Evolutionary conservation across 805 yeast species (phyloP).

Genomic region (Nakazawaea anatomiae): DNA sequence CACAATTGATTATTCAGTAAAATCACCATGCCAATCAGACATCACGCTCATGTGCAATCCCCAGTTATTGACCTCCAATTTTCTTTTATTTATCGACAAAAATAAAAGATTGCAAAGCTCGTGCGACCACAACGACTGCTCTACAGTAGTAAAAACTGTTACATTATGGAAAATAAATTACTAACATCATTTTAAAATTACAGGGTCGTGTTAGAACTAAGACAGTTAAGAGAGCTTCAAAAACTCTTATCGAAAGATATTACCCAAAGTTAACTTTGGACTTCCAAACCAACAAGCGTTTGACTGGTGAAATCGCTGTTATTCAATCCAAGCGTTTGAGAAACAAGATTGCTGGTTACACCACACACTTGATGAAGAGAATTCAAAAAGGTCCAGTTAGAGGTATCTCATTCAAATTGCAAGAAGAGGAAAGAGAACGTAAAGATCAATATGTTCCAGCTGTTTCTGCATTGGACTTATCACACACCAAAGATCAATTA

Average conservation of each 20-base stretch:
- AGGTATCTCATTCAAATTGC: conserved; percentile 99
- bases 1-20: too few relatives aligned
- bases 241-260: conserved; percentile 98
- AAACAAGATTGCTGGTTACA: conserved; percentile 99
- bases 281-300: conserved; percentile 99
- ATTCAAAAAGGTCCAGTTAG: conserved; percentile 99
- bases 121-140: too few relatives aligned
- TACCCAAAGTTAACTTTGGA: conserved; percentile 99
- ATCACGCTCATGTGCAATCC: too few relatives aligned
- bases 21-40: too few relatives aligned
- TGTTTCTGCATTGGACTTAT: conserved; percentile 98
- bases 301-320: conserved; percentile 96
- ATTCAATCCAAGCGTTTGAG: conserved; percentile 99
- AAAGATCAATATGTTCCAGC: conserved; percentile 99
- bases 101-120: too few relatives aligned
- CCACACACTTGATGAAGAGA: conserved; percentile 99
- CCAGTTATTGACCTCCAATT: too few relatives aligned
- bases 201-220: conserved; percentile 99
- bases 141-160: too few relatives aligned
- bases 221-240: conserved; percentile 99
- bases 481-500: conserved; percentile 92
- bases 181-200: conserved; percentile 6
- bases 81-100: too few relatives aligned
- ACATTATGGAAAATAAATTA: not conserved
- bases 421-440: conserved; percentile 99